Evolutionary conservation across 306 rosid species (phyloP).

Genomic region (Quercus variabilis): DNA sequence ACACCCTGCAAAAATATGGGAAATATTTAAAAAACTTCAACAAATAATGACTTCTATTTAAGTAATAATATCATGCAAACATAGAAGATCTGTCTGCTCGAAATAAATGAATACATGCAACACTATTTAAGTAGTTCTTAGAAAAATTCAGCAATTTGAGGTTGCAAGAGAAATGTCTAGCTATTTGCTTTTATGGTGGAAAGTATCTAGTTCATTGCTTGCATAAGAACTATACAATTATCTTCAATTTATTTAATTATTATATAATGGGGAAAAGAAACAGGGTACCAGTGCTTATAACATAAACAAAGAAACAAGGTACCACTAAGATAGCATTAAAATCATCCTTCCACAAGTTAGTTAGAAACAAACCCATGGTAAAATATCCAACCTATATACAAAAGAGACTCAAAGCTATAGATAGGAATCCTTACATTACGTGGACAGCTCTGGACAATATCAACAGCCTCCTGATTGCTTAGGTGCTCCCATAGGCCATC

Average conservation of each 20-base stretch:
- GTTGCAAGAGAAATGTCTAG: not conserved
- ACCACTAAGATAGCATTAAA: not conserved
- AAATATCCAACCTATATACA: not conserved
- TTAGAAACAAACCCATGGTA: not conserved
- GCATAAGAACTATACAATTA: not conserved
- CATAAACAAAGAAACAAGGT: not conserved
- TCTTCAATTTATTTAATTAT: not conserved
- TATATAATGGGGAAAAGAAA: not conserved
- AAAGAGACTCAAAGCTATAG: slow-evolving; percentile 6
- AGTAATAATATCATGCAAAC: not conserved
- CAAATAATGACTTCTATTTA: not conserved
- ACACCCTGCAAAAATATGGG: slow-evolving; percentile 56
- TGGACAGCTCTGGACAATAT: slow-evolving; percentile 69
- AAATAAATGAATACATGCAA: not conserved
- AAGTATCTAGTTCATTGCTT: not conserved
- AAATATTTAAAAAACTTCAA: not conserved
- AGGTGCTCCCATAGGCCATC: slow-evolving; percentile 98
- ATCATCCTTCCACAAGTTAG: not conserved
- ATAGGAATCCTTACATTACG: slow-evolving; percentile 65
- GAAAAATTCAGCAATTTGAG: not conserved
- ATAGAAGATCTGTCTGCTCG: not conserved
- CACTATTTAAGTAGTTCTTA: not conserved
- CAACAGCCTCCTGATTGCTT: slow-evolving; percentile 87
- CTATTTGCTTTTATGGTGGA: not conserved
- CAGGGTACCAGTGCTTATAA: not conserved